Base-by-base conservation (phyloP, 768 basidiomycete species). In the Suillus paluster region DNA sequence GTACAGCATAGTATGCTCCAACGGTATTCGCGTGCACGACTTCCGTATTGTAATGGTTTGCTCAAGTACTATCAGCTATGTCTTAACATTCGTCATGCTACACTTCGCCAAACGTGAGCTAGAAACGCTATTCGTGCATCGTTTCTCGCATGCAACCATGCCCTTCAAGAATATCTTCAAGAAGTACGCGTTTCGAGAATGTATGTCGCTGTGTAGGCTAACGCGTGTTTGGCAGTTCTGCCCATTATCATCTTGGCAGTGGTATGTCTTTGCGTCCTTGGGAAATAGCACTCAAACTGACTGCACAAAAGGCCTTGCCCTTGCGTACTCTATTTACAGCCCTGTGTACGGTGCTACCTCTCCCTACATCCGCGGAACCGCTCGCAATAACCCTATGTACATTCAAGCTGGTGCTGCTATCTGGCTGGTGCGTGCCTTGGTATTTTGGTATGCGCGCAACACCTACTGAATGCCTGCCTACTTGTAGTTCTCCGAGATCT, bases 81-180 rank as follows among this genome's bases (percentile, higher is more conserved):
- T 88, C 5, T 93, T 86, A 67, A 83, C 78, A 3, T 83, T 97
- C 66, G 87, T 94, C 39, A 81, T 97, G 76, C 70, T 90, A 17
- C 97, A 99, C 73, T 99, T 95, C 77, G 63, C 85, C 49, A 99
- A 99, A 77, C 90, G 97, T 57, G 94, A 97, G 71, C 74, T 94
- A 21, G 97, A 99, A 77, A 95, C 97, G 3, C 61, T 96, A 5
- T 97, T 95, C 70, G 86, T 99, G 2, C 97, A 99, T 73, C 91
- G 93, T 12, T 99, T 98, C 83, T 98, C 95, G 34, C 87, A 95
- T 76, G 91, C 88, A 2, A 97, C 97, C 0, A 97, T 99, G 92
- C 97, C 97, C 2, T 76, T 89, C 61, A 70, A 71, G 62, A 92
- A 94, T 71, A 84, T 99, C 39, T 89, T 97, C 80, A 91, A 89